Evolutionary conservation across 768 basidiomycete genomes (phyloP).

Genomic region (Leccinum variicolor): DNA sequence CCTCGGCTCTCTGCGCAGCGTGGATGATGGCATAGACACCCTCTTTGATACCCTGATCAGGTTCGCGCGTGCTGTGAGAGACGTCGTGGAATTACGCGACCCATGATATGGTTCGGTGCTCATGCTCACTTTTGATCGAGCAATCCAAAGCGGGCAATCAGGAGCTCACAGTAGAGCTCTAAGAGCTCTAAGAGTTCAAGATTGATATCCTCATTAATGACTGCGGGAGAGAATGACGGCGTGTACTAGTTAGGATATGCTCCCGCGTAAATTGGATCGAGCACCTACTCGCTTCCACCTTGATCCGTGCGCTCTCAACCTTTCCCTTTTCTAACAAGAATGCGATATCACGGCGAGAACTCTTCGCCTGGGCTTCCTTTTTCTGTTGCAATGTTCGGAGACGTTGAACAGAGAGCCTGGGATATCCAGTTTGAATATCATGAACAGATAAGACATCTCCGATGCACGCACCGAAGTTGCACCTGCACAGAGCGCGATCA

Average conservation of each 20-base stretch:
- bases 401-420: conserved; percentile 80
- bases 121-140: conserved; percentile 78
- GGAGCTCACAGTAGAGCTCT: conserved; percentile 92
- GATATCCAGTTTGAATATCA: conserved; percentile 6
- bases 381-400: conserved; percentile 87
- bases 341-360: conserved; percentile 76
- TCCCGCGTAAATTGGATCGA: conserved; percentile 3
- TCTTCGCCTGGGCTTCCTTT: conserved; percentile 81
- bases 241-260: conserved; percentile 16
- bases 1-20: conserved; percentile 86
- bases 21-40: conserved; percentile 87
- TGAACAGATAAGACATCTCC: not conserved
- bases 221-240: conserved; percentile 30
- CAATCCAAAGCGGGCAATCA: conserved; percentile 87
- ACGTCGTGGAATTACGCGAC: conserved; percentile 4
- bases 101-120: conserved; percentile 1
- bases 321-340: conserved; percentile 74
- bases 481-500: conserved; percentile 32
- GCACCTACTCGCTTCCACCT: conserved; percentile 75
- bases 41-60: conserved; percentile 84
- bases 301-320: conserved; percentile 80
- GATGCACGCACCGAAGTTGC: conserved; percentile 40
- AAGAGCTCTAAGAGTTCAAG: conserved; percentile 88
- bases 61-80: conserved; percentile 62
- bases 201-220: conserved; percentile 83